These are phyloP conservation scores for Moniliella sp. DNA, from an alignment of 1,284 basidiomycete genomes.

Conservation along the genomic window DNA sequence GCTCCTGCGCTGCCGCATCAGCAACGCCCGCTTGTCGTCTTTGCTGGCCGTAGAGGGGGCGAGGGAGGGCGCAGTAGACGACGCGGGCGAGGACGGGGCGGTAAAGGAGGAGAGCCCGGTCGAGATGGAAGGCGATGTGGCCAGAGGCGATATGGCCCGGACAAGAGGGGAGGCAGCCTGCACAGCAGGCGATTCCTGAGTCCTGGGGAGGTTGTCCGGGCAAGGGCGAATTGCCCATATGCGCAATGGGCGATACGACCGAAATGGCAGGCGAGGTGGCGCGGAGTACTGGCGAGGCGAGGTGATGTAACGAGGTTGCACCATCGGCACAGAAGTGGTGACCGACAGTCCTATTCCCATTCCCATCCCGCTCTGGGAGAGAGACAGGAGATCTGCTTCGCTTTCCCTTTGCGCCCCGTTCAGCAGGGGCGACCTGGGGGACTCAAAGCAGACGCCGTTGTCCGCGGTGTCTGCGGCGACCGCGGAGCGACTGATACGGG, in stretches of 20 bases:
- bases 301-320: not conserved
- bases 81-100: constrained; percentile 6
- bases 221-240: no score
- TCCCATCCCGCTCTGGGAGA: no score
- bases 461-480: no score
- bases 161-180: not conserved
- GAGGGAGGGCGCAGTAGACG: constrained; percentile 3
- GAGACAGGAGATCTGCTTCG: no score
- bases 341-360: no score
- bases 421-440: no score
- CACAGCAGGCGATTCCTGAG: not conserved
- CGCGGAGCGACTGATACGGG: no score
- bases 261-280: not conserved
- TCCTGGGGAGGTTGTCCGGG: not conserved
- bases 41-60: constrained; percentile 8
- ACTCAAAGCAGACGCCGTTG: no score
- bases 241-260: no score
- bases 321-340: no score
- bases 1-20: constrained; percentile 18
- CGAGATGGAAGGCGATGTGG: constrained; percentile 7
- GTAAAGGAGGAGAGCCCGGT: constrained; percentile 24
- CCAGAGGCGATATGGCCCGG: not conserved
- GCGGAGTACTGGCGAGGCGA: not conserved
- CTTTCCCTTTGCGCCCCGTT: no score
- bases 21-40: constrained; percentile 17